Percentiles rank a stretch among this genome's conserved stretches.
These are phyloP conservation scores for Phialocephala subalpina DNA, from an alignment of 2,329 filamentous ascomycete genomes.

Conservation along the genomic window DNA sequence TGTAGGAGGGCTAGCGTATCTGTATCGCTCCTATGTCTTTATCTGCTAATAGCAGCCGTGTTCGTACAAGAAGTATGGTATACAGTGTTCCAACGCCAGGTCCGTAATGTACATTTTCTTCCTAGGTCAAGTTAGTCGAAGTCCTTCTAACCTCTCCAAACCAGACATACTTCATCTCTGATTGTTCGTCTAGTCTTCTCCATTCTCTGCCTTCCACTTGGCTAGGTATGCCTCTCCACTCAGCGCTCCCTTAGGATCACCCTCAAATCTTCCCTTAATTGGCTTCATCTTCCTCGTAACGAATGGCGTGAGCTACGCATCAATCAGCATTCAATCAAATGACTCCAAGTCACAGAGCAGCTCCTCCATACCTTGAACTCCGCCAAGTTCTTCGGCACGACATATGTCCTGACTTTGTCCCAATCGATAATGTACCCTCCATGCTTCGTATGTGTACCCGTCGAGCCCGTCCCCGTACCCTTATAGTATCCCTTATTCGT, in stretches of 20 bases:
- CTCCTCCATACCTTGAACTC: slow-evolving; percentile 71
- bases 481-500: slow-evolving; percentile 97
- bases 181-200: slow-evolving; percentile 46
- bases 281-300: slow-evolving; percentile 68
- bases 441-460: slow-evolving; percentile 84
- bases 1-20: background rate
- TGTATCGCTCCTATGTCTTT: background rate
- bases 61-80: slow-evolving; percentile 26
- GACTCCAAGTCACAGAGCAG: background rate
- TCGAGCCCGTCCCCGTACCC: slow-evolving; percentile 86
- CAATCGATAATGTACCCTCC: slow-evolving; percentile 88
- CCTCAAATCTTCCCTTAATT: slow-evolving; percentile 59
- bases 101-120: slow-evolving; percentile 24
- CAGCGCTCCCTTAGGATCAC: slow-evolving; percentile 62
- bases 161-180: slow-evolving; percentile 17
- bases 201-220: slow-evolving; percentile 74
- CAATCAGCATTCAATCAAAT: slow-evolving; percentile 17
- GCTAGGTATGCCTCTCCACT: slow-evolving; percentile 69
- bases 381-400: slow-evolving; percentile 74
- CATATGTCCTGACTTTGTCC: slow-evolving; percentile 89
- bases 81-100: slow-evolving; percentile 29
- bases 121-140: background rate
- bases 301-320: slow-evolving; percentile 79
- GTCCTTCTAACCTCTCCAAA: slow-evolving; percentile 1
- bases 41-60: background rate